Evolutionary conservation across 2,329 filamentous ascomycete species (phyloP), one percentile per base, ranked within the genome.

Genomic region (Emmonsiellopsis sp.): DNA sequence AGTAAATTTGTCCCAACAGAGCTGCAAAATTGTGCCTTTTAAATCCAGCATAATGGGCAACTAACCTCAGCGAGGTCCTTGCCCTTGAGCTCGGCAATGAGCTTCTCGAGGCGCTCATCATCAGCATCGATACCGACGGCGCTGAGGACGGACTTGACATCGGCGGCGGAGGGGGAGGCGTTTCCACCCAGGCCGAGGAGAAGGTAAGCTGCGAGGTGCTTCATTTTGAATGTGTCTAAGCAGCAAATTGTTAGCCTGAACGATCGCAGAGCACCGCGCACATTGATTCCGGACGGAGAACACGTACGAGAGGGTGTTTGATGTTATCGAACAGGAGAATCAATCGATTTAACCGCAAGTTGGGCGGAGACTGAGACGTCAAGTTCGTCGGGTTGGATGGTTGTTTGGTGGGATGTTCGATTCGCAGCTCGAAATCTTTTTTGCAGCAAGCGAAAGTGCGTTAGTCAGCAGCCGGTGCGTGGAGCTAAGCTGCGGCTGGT

Each of bases 321-420:
- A 42, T 32, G 63, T 57, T 63, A 60, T 58, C 64, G 75, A 78
- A 78, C 75, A 73, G 64, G 76, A 78, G 76, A 77, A 73, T 90
- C 92, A 97, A 97, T 97, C 92, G 84, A 86, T 95, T 97, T 95
- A 95, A 96, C 92, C 92, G 90, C 88, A 76, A 68, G 75, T 85
- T 87, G 85, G 82, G 87, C 91, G 92, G 92, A 95, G 92, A 97
- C 92, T 96, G 92, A 94, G 82, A 86, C 90, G 55, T 93, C 89
- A 82, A 89, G 89, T 95, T 86, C 87, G 82, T 59, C 60, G 62
- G 58, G 53, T 15, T 49, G 51, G 32, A 55, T 52, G 40, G 53
- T n/a, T 42, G 41, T 30, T 31, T 48, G 38, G 31, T 9, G 16
- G 5, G 15, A 34, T 50, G n/a, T 38, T 7, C 13, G 44, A 41